Evolutionary conservation across 2,329 filamentous ascomycete species (phyloP).

Genomic region (Knoxdaviesia proteae): DNA sequence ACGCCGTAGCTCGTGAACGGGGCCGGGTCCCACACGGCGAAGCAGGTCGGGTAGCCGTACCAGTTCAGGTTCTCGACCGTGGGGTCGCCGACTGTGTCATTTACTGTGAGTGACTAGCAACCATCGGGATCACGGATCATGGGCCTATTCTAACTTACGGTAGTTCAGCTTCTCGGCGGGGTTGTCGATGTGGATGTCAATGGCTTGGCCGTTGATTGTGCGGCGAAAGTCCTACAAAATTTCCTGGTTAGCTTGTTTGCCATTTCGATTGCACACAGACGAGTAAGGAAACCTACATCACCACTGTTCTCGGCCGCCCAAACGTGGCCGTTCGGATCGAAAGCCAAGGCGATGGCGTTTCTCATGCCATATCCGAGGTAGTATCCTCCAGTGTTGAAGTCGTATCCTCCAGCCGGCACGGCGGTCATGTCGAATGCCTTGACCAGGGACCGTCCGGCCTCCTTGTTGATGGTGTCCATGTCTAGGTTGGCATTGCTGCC

Average conservation of each 20-base stretch:
- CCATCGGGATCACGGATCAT: not conserved
- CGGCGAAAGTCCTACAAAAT: slow-evolving; percentile 20
- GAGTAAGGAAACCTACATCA: slow-evolving; percentile 13
- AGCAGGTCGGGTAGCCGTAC: slow-evolving; percentile 42
- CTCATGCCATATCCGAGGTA: slow-evolving; percentile 24
- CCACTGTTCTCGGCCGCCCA: slow-evolving; percentile 32
- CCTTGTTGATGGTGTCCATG: slow-evolving; percentile 11
- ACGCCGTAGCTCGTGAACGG: slow-evolving; percentile 11
- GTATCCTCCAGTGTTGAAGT: slow-evolving; percentile 17
- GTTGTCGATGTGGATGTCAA: slow-evolving; percentile 36
- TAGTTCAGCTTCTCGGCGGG: slow-evolving; percentile 47
- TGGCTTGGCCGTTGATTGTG: slow-evolving; percentile 19
- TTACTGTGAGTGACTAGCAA: not conserved
- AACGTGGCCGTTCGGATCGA: slow-evolving; percentile 18
- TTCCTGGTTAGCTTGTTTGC: too few species aligned
- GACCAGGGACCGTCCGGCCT: slow-evolving; percentile 13
- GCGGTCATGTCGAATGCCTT: slow-evolving; percentile 19
- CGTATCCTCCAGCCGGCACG: slow-evolving; percentile 14
- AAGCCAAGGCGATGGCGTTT: slow-evolving; percentile 40
- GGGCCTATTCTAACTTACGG: slow-evolving; percentile 12
- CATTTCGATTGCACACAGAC: not conserved
- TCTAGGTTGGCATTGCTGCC: slow-evolving; percentile 19
- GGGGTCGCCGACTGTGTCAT: slow-evolving; percentile 10
- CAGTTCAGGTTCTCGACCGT: slow-evolving; percentile 10
- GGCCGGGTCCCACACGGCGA: slow-evolving; percentile 28